A percentile compares a stretch with the other conserved stretches of the same genome.
phyloP scores from a whole-genome alignment of 2,329 filamentous ascomycete species.

The Aspergillus unguis region DNA sequence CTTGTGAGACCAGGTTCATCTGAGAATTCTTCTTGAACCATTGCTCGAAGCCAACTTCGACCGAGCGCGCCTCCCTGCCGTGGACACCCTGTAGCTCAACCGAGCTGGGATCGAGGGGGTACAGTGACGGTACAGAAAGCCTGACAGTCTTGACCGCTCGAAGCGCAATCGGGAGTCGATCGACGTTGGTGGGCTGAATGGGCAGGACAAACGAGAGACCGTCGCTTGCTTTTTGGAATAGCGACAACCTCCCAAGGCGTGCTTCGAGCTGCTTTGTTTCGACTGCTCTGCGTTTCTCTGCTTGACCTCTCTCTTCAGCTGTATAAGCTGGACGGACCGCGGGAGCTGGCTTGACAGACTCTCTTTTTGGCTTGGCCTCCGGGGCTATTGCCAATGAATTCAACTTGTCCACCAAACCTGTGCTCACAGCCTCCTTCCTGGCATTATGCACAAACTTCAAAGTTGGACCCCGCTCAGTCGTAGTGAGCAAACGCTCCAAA shows the following conservation, averaged over 20 bases:
- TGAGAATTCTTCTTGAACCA: slow-evolving; percentile 57
- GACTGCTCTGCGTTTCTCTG: slow-evolving; percentile 60
- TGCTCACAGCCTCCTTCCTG: slow-evolving; percentile 27
- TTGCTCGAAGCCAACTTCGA: slow-evolving; percentile 64
- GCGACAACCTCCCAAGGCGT: slow-evolving; percentile 64
- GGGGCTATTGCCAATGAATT: slow-evolving; percentile 9
- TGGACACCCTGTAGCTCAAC: slow-evolving; percentile 64
- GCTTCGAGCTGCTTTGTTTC: slow-evolving; percentile 73
- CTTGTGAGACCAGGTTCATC: slow-evolving; percentile 66
- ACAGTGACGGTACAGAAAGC: slow-evolving; percentile 66
- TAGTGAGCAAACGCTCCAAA: slow-evolving; percentile 66
- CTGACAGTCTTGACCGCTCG: slow-evolving; percentile 62
- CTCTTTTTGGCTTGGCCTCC: not conserved
- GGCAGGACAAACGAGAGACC: slow-evolving; percentile 69
- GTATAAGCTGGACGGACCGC: slow-evolving; percentile 50
- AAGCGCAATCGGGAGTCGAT: slow-evolving; percentile 60
- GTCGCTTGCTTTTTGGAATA: slow-evolving; percentile 67
- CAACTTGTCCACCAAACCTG: slow-evolving; percentile 10
- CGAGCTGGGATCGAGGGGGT: slow-evolving; percentile 66
- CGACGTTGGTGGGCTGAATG: slow-evolving; percentile 61
- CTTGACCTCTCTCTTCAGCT: slow-evolving; percentile 58
- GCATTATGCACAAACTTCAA: slow-evolving; percentile 65
- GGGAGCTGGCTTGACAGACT: not conserved
- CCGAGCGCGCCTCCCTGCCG: slow-evolving; percentile 56
- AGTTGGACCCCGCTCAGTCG: slow-evolving; percentile 67